Base-by-base conservation (phyloP, 148 eudicot genomes). In the Rheum nobile region DNA sequence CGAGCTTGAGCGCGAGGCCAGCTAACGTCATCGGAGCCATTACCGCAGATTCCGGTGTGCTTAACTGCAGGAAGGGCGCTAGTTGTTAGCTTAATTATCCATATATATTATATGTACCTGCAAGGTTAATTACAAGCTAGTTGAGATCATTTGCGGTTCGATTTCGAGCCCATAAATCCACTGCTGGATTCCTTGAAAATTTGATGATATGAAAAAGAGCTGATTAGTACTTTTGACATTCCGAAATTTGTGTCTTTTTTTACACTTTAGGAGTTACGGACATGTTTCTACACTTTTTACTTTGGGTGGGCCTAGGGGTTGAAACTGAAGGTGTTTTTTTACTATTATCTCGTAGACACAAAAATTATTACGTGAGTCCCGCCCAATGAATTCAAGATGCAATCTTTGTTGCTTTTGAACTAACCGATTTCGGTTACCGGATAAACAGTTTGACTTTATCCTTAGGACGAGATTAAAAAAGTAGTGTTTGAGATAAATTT, bases 1-100 rank as follows among this genome's bases (percentile, higher is more conserved):
- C 96, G 13, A 90, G 96, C 63, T 75, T 90, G 76, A 89, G 90
- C 1, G 92, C 92, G 8, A 83, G 84, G 39, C 82, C 96, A 14
- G 85, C 92, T 2, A 71, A 83, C 32, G 59, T 90, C 1, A 84
- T 90, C 13, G 84, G 82, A 8, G 28, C 86, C 4, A 79, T 90
- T 22, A 90, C 96, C 0, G 50, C 75, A 8, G 42, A 16, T 34
- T 79, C 96, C 0, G 96, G 96, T 57, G 79, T 84, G 55, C 87
- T 90, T 34, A 50, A 0, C 39, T 90, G 96, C 83, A 87, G 74
- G 65, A 90, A 85, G 76, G 88, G 92, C 13, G 73, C 90, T 16
- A 81, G 78, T 17, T 90, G 92, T 79, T 90, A 65, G 67, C 29
- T 54, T 24, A 3, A 14, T 46, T 13, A 14, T 14, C 4, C 4